Percentiles rank a stretch among this genome's conserved stretches.
Conservation (phyloP, 331 rosid genomes). For the Malus hybrid region DNA sequence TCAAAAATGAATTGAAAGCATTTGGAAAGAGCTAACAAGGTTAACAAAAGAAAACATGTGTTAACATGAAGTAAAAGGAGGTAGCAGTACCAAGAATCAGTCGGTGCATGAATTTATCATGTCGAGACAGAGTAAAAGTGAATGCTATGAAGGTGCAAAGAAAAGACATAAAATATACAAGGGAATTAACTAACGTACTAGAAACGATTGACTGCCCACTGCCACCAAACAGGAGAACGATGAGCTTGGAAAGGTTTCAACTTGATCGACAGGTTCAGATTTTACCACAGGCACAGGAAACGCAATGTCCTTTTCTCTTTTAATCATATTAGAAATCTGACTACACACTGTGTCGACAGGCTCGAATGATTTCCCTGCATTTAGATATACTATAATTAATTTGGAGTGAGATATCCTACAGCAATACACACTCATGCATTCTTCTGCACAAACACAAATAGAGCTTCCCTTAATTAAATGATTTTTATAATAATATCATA, state of each 20-base stretch:
- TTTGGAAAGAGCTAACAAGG: not conserved
- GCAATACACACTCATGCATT: not conserved
- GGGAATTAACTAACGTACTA: conserved; percentile 25
- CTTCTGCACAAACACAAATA: not conserved
- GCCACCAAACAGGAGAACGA: conserved; percentile 33
- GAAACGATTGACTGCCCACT: conserved; percentile 13
- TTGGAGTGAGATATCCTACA: not conserved
- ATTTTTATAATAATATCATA: conserved; percentile 1
- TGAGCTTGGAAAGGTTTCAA: conserved; percentile 9
- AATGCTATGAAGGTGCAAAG: not conserved
- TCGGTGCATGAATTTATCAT: too few relatives aligned
- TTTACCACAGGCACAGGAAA: not conserved
- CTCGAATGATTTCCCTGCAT: conserved; percentile 27
- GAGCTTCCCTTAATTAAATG: not conserved
- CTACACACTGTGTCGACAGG: not conserved
- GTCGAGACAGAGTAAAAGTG: not conserved
- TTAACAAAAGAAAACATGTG: not conserved
- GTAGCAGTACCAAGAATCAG: not conserved
- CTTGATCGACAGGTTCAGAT: conserved; percentile 6
- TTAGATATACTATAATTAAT: conserved; percentile 2
- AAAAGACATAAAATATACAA: not conserved
- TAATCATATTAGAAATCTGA: conserved; percentile 7
- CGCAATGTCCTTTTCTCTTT: not conserved
- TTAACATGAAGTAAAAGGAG: not conserved
- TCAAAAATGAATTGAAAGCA: not conserved